phyloP scores from a whole-genome alignment of 75 land plant genomes.

The Picea sitchensis region DNA sequence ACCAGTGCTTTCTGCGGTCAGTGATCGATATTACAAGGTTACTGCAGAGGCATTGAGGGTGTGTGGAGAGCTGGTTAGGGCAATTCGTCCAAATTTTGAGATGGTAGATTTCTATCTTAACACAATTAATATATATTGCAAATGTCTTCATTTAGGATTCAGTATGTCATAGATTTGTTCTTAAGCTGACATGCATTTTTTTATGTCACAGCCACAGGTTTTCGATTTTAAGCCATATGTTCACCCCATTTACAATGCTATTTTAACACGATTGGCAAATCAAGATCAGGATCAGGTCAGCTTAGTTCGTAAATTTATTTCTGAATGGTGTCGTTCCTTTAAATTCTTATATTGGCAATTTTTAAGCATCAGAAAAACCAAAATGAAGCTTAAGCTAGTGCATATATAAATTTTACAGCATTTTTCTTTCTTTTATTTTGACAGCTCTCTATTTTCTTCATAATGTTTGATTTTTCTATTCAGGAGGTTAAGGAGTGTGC shows the following conservation, averaged over 20 bases:
- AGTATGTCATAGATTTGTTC: not conserved
- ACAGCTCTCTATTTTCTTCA: not conserved
- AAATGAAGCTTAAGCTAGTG: not conserved
- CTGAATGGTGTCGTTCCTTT: not conserved
- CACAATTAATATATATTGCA: not conserved
- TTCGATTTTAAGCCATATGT: too few relatives aligned
- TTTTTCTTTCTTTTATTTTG: not conserved
- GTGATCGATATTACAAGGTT: slow-evolving; percentile 96
- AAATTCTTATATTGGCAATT: not conserved
- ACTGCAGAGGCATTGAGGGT: slow-evolving; percentile 98
- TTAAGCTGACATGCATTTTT: not conserved
- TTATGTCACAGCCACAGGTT: slow-evolving; percentile 17
- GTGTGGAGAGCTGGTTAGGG: slow-evolving; percentile 96
- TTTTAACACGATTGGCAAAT: too few relatives aligned
- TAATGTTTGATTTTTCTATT: not conserved
- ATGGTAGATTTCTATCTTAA: slow-evolving; percentile 21
- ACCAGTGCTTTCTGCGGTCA: slow-evolving; percentile 85
- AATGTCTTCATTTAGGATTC: not conserved
- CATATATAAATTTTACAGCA: not conserved
- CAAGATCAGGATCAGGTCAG: slow-evolving; percentile 28
- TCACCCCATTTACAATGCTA: too few relatives aligned
- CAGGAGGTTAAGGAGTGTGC: slow-evolving; percentile 12
- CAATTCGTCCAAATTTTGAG: slow-evolving; percentile 74
- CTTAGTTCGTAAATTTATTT: not conserved
- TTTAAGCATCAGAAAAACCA: not conserved